Conservation (phyloP, 768 basidiomycete genomes). For the Rhodotorula kratochvilovae region DNA sequence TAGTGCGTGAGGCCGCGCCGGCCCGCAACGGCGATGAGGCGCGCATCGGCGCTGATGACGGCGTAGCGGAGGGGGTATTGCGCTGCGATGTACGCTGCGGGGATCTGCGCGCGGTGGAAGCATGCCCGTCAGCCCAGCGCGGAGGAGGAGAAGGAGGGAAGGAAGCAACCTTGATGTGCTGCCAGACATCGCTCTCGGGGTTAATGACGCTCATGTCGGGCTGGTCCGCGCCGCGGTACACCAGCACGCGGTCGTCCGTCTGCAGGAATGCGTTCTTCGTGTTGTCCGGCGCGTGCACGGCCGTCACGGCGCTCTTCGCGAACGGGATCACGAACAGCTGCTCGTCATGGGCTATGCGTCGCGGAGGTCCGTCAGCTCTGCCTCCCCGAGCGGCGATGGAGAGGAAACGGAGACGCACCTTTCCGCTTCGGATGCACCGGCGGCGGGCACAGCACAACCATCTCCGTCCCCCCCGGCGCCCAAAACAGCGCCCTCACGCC, state of each 20-base stretch:
- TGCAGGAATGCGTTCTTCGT: constrained; percentile 92
- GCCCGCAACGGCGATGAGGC: constrained; percentile 87
- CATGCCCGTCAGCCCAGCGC: neutral
- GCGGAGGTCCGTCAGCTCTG: neutral
- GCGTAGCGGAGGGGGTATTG: constrained; percentile 96
- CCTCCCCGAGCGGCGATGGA: neutral
- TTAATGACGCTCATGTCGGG: constrained; percentile 98
- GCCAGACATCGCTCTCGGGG: constrained; percentile 96
- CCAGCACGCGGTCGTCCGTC: constrained; percentile 85
- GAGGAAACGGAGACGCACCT: constrained; percentile 1
- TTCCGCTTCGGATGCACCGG: constrained; percentile 46
- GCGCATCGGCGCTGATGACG: constrained; percentile 80
- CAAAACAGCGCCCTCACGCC: constrained; percentile 81
- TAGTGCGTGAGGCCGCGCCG: constrained; percentile 87
- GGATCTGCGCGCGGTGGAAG: constrained; percentile 59
- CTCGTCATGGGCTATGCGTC: constrained; percentile 47
- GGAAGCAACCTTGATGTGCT: constrained; percentile 72
- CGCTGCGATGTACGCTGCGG: constrained; percentile 74
- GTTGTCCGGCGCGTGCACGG: constrained; percentile 89
- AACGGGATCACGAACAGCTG: constrained; percentile 84
- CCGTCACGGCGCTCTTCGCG: constrained; percentile 87
- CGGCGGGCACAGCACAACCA: constrained; percentile 66
- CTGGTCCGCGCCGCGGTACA: constrained; percentile 94
- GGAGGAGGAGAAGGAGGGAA: neutral
- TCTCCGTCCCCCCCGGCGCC: constrained; percentile 86